Percentiles rank a stretch among this genome's conserved stretches.
Conservation (phyloP, 352 stramenopile genomes). For the Phytophthora quininea region DNA sequence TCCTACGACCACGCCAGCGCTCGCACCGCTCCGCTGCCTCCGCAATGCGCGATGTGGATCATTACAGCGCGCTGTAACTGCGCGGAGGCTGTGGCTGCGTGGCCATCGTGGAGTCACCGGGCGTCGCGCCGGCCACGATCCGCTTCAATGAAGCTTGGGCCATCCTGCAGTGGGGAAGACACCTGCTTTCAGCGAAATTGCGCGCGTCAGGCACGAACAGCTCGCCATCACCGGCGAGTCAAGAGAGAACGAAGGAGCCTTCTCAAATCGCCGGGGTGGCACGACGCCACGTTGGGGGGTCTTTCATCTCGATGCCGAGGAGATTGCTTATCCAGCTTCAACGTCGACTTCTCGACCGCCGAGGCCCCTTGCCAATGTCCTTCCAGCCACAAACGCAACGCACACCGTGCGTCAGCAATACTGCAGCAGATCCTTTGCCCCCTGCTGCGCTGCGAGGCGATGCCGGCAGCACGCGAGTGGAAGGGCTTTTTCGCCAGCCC, state of each 20-base stretch:
- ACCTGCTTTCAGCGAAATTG: conserved; percentile 37
- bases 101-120: background rate
- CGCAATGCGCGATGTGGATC: conserved; percentile 1
- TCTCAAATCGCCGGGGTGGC: no score
- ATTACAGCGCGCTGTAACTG: background rate
- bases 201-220: background rate
- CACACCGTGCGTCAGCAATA: background rate
- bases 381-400: background rate
- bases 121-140: background rate
- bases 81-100: conserved; percentile 9
- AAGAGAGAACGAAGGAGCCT: background rate
- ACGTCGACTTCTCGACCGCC: background rate
- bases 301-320: no score
- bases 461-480: background rate
- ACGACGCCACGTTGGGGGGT: background rate
- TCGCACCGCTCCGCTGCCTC: background rate
- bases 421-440: background rate
- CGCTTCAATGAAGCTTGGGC: conserved; percentile 27
- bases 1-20: background rate
- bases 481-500: background rate
- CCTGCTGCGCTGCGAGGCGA: background rate
- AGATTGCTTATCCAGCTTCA: background rate
- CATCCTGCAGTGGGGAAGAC: conserved; percentile 15
- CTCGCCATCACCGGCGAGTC: background rate
- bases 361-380: background rate